Conservation (phyloP, 2,329 filamentous ascomycete genomes). For the Plenodomus tracheiphilus region DNA sequence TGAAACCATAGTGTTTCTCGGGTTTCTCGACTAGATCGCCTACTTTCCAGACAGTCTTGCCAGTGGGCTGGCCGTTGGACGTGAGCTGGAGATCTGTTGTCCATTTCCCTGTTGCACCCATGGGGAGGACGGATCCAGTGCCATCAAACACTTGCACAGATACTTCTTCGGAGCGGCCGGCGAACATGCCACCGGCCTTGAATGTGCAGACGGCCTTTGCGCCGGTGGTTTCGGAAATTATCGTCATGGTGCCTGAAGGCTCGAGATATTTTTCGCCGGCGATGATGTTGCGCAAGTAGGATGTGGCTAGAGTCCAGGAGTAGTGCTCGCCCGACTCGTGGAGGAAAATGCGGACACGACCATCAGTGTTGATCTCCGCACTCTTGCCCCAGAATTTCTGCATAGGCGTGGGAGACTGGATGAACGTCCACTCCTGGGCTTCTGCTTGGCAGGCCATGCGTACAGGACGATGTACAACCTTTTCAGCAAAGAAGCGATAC, state of each 20-base stretch:
- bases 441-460: conserved; percentile 94
- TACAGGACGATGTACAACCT: conserved; percentile 90
- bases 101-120: conserved; percentile 82
- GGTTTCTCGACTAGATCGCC: conserved; percentile 79
- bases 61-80: conserved; percentile 62
- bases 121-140: conserved; percentile 66
- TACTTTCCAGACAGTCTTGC: conserved; percentile 75
- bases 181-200: conserved; percentile 95
- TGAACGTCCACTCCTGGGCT: conserved; percentile 78
- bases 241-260: conserved; percentile 85
- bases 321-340: conserved; percentile 79
- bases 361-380: conserved; percentile 90
- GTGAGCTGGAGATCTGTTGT: conserved; percentile 71
- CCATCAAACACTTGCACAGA: conserved; percentile 71
- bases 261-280: conserved; percentile 98
- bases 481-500: conserved; percentile 91
- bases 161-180: conserved; percentile 89
- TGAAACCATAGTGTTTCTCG: conserved; percentile 82
- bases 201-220: conserved; percentile 87
- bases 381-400: conserved; percentile 99
- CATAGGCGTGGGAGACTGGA: conserved; percentile 82
- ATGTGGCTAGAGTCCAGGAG: conserved; percentile 85
- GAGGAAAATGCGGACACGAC: conserved; percentile 77
- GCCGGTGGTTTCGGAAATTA: conserved; percentile 81
- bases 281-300: conserved; percentile 93